phyloP scores from a whole-genome alignment of 768 basidiomycete species.

The Kwoniella botswanensis region DNA sequence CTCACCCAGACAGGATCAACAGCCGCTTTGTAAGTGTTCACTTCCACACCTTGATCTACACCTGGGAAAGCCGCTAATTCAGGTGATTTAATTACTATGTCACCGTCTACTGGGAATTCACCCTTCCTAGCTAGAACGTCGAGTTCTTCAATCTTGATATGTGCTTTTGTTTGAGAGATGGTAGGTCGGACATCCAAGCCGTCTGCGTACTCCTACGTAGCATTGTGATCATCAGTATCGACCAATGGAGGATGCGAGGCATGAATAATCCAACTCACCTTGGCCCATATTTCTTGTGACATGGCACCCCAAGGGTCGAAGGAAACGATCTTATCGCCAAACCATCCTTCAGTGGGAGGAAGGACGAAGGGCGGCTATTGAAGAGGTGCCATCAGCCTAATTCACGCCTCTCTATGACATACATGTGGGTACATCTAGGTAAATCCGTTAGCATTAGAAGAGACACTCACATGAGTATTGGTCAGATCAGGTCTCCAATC shows the following conservation, averaged over 20 bases:
- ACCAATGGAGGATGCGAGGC: neutral
- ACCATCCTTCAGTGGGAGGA: constrained; percentile 78
- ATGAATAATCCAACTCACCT: constrained; percentile 33
- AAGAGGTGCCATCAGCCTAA: neutral
- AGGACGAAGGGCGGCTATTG: constrained; percentile 76
- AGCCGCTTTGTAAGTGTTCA: constrained; percentile 87
- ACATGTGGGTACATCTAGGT: neutral
- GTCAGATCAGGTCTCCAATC: constrained; percentile 55
- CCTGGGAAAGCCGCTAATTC: constrained; percentile 52
- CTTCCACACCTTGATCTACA: constrained; percentile 75
- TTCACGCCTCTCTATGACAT: neutral
- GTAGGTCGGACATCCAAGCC: constrained; percentile 88
- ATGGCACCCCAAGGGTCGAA: constrained; percentile 95
- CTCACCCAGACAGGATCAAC: constrained; percentile 87
- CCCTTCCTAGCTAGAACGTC: constrained; percentile 80
- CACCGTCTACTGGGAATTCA: constrained; percentile 76
- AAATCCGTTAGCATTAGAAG: neutral
- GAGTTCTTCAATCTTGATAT: constrained; percentile 92
- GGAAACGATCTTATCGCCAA: constrained; percentile 66
- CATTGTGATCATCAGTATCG: neutral
- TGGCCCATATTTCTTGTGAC: constrained; percentile 61
- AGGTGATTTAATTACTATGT: constrained; percentile 72
- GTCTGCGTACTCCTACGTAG: constrained; percentile 46
- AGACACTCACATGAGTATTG: constrained; percentile 45
- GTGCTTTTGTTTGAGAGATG: constrained; percentile 87